Base-by-base conservation (phyloP, 2,329 filamentous ascomycete genomes). In the Neopestalotiopsis rosae region DNA sequence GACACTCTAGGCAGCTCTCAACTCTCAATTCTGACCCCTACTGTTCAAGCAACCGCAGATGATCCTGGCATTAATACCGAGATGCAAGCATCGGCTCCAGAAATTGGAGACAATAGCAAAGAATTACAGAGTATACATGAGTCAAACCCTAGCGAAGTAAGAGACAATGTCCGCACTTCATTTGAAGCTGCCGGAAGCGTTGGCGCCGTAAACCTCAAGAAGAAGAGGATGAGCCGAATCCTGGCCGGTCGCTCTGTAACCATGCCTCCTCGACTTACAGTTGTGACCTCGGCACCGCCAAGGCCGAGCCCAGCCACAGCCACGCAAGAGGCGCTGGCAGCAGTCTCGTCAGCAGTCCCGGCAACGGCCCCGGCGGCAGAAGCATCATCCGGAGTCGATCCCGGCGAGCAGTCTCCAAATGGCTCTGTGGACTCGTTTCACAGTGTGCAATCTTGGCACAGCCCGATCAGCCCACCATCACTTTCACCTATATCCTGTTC, bases 361-460 rank as follows among this genome's bases (percentile, higher is more conserved):
- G 24, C 24, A 49, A 70, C 71, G 67, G 71, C 72, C 30, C 70
- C 72, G 20, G 62, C 67, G 13, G 64, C 72, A 49, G 64, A 5
- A 58, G 34, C 73, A 65, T 59, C 70, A 58, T 66, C 74, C 61
- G 76, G 76, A 42, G 74, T 14, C 17, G 30, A 20, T 9, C 59
- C 77, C 12, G 74, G 78, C 40, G 77, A 79, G 42, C 74, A 77
- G n/a, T 87, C 86, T 10, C 83, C 85, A 4, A 81, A 82, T 38
- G 81, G 76, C 45, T 84, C 84, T 14, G 77, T 83, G 17, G 87
- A 88, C 66, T 89, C 88, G 0, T 88, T 89, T 70, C 86, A 87
- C 73, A 87, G 83, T 68, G 80, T 84, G 5, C 81, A 86, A 69
- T 86, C 86, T 9, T 87, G 85, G 85, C 81, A 85, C 70, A 84